Evolutionary conservation across 306 rosid species (phyloP).

Genomic region (barrel medic (Medicago truncatula)): DNA sequence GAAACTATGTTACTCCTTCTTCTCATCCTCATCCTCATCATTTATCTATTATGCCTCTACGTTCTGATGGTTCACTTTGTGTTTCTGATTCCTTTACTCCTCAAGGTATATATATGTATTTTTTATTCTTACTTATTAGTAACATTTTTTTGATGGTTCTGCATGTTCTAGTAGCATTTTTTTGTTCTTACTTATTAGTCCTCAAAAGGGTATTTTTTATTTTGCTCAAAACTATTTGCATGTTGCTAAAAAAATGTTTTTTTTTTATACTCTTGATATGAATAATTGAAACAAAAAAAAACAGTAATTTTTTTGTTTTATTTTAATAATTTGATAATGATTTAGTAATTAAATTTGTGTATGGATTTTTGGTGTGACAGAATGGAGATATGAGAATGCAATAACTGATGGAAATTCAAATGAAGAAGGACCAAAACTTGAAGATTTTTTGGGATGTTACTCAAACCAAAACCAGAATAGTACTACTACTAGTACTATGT

Average conservation of each 20-base stretch:
- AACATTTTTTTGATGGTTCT: too few species aligned
- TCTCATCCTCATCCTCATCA: conserved; percentile 37
- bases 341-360: background rate
- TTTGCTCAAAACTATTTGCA: conserved; percentile 41
- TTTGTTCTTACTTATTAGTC: background rate
- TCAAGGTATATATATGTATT: conserved; percentile 63
- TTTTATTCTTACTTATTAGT: too few species aligned
- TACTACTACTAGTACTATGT: conserved; percentile 21
- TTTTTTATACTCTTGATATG: background rate
- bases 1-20: conserved; percentile 3
- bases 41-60: conserved; percentile 80
- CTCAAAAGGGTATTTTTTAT: conserved; percentile 6
- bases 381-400: conserved; percentile 79
- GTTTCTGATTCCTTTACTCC: conserved; percentile 66
- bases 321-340: background rate
- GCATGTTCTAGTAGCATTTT: background rate
- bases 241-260: conserved; percentile 34
- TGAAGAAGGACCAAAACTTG: conserved; percentile 87
- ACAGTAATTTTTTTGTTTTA: background rate
- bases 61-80: conserved; percentile 93
- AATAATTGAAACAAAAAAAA: too few species aligned
- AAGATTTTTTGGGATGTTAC: conserved; percentile 93
- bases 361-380: conserved; percentile 42
- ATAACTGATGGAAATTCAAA: conserved; percentile 55
- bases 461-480: conserved; percentile 57